Base-by-base conservation (phyloP, 2,329 filamentous ascomycete species). In the Massarina eburnea region DNA sequence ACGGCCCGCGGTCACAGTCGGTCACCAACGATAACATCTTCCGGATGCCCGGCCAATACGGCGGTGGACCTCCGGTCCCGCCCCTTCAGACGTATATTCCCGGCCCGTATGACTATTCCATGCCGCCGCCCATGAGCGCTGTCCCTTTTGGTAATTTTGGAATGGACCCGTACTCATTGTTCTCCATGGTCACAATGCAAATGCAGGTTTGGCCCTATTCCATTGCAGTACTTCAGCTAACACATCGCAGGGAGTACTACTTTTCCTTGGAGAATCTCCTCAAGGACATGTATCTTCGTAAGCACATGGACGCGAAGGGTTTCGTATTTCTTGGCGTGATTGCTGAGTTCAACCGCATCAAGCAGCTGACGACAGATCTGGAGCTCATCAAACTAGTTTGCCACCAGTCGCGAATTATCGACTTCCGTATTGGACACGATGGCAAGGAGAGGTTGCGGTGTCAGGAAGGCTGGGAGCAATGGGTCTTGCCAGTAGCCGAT, bases 261-360 rank as follows among this genome's bases (percentile, higher is more conserved):
- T 96, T 99, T 73, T 97, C 92, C 0, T 81, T 96, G 21, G 89
- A 96, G 63, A 99, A 99, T 67, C 79, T 97, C 39, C 88, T 89
- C 79, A 96, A 96, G 72, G 94, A 99, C 64, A 79, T 89, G 62
- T 97, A 84, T 71, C 78, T 99, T 48, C 86, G 94, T 46, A 85
- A 83, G 61, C 85, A 91, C 59, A 97, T 99, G 94, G 92, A 99
- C 66, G 89, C 88, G 1, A 89, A 97, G 68, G 94, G 94, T 15
- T 97, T 91, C 63, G 91, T 96, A 12, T 84, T 83, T 40, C 74
- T 99, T 41, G 78, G 80, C 26, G 81, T 96, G 47, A 86, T 99
- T 57, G 81, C 87, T 18, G 80, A 79, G n/a, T 99, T 99, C 77
- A 90, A 89, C 70, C 86, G 94, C 48, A 86, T 95, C 66, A 85